A percentile compares a stretch with the other conserved stretches of the same genome.
These are phyloP conservation scores for Grifola frondosa DNA, from an alignment of 1,284 basidiomycete species.

Conservation along the genomic window DNA sequence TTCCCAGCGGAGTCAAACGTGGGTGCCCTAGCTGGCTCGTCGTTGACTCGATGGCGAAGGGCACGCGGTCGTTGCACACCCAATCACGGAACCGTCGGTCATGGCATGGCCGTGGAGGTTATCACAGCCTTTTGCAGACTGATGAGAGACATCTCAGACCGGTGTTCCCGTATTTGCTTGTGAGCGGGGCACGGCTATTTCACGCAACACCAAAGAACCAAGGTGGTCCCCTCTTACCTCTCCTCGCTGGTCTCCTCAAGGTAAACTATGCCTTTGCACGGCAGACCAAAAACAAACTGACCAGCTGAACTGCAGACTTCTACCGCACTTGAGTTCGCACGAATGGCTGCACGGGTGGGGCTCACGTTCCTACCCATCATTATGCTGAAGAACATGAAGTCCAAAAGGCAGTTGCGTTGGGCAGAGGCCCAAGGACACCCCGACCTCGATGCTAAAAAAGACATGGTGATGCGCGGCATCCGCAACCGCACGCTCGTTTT, in stretches of 20 bases:
- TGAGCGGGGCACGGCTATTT: constrained; percentile 28
- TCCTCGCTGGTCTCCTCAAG: constrained; percentile 49
- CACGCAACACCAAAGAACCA: constrained; percentile 42
- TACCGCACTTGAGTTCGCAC: constrained; percentile 57
- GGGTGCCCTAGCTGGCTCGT: too few species aligned
- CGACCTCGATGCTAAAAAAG: constrained; percentile 51
- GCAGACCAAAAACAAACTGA: constrained; percentile 3
- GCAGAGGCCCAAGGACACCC: constrained; percentile 51
- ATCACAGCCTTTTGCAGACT: background rate
- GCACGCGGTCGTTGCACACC: too few species aligned
- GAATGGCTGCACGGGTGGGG: constrained; percentile 64
- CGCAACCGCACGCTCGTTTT: constrained; percentile 50
- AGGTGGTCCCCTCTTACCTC: constrained; percentile 33
- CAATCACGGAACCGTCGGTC: too few species aligned
- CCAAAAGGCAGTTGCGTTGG: constrained; percentile 49
- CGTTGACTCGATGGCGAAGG: too few species aligned
- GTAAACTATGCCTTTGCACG: constrained; percentile 29
- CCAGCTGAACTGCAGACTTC: constrained; percentile 40
- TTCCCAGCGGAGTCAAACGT: too few species aligned
- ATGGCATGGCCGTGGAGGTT: too few species aligned
- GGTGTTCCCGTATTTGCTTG: background rate
- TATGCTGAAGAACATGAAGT: constrained; percentile 54
- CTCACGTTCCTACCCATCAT: constrained; percentile 72
- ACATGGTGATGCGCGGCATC: constrained; percentile 45
- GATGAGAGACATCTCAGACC: background rate